These are phyloP conservation scores for Linnemannia exigua DNA, from an alignment of 192 early-diverging fungal species.

Conservation along the genomic window DNA sequence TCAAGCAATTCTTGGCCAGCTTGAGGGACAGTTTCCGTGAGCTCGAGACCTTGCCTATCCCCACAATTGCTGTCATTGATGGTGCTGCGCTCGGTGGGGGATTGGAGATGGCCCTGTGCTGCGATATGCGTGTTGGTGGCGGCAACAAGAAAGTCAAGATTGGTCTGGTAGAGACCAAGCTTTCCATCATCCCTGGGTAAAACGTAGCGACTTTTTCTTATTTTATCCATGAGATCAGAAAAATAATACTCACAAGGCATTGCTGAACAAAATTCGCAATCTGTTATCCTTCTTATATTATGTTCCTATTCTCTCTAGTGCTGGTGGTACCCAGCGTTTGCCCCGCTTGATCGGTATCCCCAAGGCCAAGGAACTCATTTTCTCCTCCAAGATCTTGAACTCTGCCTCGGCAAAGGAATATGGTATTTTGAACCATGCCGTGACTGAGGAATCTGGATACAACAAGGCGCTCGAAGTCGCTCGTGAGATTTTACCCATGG, in stretches of 20 bases:
- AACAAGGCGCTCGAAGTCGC: constrained; percentile 86
- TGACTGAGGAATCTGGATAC: constrained; percentile 71
- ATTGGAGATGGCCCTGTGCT: constrained; percentile 90
- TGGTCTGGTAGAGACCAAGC: constrained; percentile 91
- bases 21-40: constrained; percentile 84
- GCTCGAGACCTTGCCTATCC: constrained; percentile 90
- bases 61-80: constrained; percentile 95
- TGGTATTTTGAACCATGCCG: constrained; percentile 87
- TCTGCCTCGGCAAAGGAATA: constrained; percentile 72
- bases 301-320: constrained; percentile 61
- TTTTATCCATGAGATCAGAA: too few relatives aligned
- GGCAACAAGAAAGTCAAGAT: constrained; percentile 74
- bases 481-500: constrained; percentile 79
- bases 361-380: constrained; percentile 95
- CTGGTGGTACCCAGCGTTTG: constrained; percentile 95
- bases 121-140: constrained; percentile 91
- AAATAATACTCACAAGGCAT: too few relatives aligned
- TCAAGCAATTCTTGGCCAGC: constrained; percentile 84
- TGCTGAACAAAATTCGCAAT: too few relatives aligned
- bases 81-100: constrained; percentile 96
- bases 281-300: too few relatives aligned
- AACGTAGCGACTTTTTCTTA: not conserved
- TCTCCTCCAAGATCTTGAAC: constrained; percentile 81
- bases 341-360: constrained; percentile 88
- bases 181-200: constrained; percentile 97